These are phyloP conservation scores for Zygoascus sp. DNA, from an alignment of 1,139 yeast species.

Conservation along the genomic window DNA sequence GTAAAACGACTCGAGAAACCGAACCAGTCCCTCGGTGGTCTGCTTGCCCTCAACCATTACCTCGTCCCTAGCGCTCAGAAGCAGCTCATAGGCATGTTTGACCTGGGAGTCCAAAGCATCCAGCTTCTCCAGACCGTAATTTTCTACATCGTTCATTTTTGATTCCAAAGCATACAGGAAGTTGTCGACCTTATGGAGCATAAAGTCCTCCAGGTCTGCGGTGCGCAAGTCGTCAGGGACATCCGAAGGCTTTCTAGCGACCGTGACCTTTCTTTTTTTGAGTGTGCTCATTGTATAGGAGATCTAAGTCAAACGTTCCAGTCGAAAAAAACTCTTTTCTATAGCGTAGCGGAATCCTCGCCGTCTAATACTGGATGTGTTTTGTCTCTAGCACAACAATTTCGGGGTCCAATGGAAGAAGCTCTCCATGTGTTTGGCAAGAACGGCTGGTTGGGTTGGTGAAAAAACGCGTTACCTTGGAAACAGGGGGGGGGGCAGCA, in stretches of 20 bases:
- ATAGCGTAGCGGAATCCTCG: background rate
- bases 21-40: conserved; percentile 32
- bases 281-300: background rate
- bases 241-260: conserved; percentile 8
- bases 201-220: conserved; percentile 20
- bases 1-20: conserved; percentile 28
- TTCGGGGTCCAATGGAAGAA: too few relatives aligned
- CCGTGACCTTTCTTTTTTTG: conserved; percentile 1
- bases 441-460: too few relatives aligned
- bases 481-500: too few relatives aligned
- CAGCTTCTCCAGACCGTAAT: conserved; percentile 31
- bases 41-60: conserved; percentile 32
- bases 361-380: too few relatives aligned
- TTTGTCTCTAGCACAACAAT: too few relatives aligned
- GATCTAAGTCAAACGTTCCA: background rate
- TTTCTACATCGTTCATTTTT: conserved; percentile 32
- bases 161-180: conserved; percentile 31
- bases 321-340: background rate
- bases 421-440: too few relatives aligned
- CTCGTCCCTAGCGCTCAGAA: conserved; percentile 31
- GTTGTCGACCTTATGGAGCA: conserved; percentile 27
- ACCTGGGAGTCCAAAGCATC: conserved; percentile 33
- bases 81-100: conserved; percentile 30
- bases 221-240: background rate
- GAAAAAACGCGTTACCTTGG: too few relatives aligned